Evolutionary conservation across 352 stramenopile species (phyloP), one percentile per base, ranked within the genome.

Genomic region (Phytophthora cactorum): DNA sequence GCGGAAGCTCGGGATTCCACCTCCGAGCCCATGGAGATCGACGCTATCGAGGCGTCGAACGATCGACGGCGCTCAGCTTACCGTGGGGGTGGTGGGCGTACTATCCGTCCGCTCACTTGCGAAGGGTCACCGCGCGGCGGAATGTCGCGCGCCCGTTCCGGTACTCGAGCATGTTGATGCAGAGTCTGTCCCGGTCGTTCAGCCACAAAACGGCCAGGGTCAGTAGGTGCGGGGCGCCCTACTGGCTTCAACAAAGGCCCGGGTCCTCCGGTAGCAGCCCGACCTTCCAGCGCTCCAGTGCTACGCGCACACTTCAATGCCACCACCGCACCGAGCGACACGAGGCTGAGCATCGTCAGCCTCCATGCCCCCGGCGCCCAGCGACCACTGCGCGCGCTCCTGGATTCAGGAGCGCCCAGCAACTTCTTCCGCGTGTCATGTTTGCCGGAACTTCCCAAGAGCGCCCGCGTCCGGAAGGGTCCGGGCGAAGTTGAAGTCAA

Each of bases 381-480:
- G 58, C 7, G 46, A 9, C 46, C 62, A 22, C 17, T 22, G 17
- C 17, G 17, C 17, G 17, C 17, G 17, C 17, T 22, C 17, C 17
- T 22, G 17, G 66, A 78, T 41, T 61, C 64, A 14, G 65, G 70
- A 45, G 70, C 70, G 31, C 59, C 65, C 36, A 61, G 74, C 38
- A 72, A 78, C 22, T 74, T 72, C 44, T 60, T 67, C 36, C 66
- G 44, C 39, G 39, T 0, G n/a, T 46, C 39, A 2, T 46, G 39
- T 15, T 22, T 46, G n/a, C n/a, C 39, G 2, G 11, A 15, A 17
- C n/a, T 3, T 7, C 39, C 39, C 12, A 17, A 15, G 39, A 15
- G 39, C 14, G n/a, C 3, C 12, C n/a, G 12, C 39, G 39, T 46
- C n/a, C 39, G 39, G 12, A 22, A 52, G 22, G 31, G 49, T 15